Percentiles rank a stretch among this genome's conserved stretches.
Evolutionary conservation across 805 yeast species (phyloP).

Genomic region (Candida sonorensis): DNA sequence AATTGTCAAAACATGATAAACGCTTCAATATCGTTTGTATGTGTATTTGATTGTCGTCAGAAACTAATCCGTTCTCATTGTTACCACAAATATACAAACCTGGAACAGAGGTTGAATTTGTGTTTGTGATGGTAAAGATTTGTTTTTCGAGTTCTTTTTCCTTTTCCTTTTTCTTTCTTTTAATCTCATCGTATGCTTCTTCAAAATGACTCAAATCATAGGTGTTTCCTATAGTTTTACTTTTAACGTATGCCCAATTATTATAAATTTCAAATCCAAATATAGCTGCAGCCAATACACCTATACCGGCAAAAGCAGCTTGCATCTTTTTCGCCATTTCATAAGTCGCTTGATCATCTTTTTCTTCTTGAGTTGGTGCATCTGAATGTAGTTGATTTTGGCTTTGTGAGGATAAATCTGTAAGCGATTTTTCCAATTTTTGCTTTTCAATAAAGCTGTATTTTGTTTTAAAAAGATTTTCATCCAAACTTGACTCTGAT

Average conservation of each 20-base stretch:
- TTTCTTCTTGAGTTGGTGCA: conserved; percentile 4
- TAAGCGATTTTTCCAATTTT: neutral
- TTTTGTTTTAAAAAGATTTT: too few species aligned
- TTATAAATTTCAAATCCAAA: conserved; percentile 33
- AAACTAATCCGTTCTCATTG: conserved; percentile 33
- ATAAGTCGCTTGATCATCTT: conserved; percentile 18
- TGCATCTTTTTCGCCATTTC: conserved; percentile 39
- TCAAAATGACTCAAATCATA: conserved; percentile 31
- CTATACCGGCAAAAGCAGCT: conserved; percentile 37
- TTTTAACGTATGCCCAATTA: conserved; percentile 35
- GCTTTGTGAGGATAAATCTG: neutral
- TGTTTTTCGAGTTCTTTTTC: conserved; percentile 12
- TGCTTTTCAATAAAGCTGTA: too few species aligned
- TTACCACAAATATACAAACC: conserved; percentile 65
- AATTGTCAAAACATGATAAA: conserved; percentile 56
- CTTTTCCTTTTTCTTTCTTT: conserved; percentile 15
- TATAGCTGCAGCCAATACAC: conserved; percentile 31
- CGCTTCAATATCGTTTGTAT: conserved; percentile 50
- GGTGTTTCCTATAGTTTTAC: conserved; percentile 24
- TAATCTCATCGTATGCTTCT: conserved; percentile 29
- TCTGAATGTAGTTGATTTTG: too few species aligned
- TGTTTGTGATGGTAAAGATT: conserved; percentile 24
- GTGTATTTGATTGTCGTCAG: conserved; percentile 17
- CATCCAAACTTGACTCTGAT: too few species aligned
- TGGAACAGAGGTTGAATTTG: conserved; percentile 36